Conservation (phyloP, 2,329 filamentous ascomycete genomes). For the Penicillium sp. region DNA sequence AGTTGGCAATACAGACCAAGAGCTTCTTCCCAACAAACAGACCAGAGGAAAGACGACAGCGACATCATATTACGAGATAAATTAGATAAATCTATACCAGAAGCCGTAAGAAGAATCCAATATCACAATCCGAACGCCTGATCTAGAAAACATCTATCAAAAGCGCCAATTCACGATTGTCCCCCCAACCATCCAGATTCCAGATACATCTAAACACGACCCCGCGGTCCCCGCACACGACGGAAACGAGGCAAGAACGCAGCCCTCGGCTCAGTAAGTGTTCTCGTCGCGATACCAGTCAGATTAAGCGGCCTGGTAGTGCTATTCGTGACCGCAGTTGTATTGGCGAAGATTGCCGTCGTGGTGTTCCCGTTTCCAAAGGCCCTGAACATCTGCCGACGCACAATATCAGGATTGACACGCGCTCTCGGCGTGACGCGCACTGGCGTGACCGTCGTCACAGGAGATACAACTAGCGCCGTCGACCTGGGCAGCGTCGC, state of each 20-base stretch:
- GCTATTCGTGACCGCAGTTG: not conserved
- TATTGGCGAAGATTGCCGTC: conserved; percentile 1
- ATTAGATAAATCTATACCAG: not conserved
- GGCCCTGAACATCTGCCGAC: not conserved
- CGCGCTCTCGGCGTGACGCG: conserved; percentile 2
- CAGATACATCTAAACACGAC: conserved; percentile 1
- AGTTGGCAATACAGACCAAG: no score
- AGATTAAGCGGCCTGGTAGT: conserved; percentile 3
- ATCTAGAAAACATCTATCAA: not conserved
- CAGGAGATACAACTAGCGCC: not conserved
- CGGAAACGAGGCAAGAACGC: conserved; percentile 6
- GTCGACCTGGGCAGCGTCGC: conserved; percentile 1
- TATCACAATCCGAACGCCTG: not conserved
- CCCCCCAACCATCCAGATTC: not conserved
- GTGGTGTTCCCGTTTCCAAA: not conserved
- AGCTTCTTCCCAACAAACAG: not conserved
- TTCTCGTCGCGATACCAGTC: not conserved
- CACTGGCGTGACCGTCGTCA: not conserved
- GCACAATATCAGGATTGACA: conserved; percentile 3
- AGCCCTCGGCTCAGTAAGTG: conserved; percentile 1
- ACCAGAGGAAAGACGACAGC: not conserved
- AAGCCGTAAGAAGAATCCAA: not conserved
- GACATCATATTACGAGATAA: conserved; percentile 5
- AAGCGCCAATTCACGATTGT: not conserved
- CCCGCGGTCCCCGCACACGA: conserved; percentile 2